A percentile compares a stretch with the other conserved stretches of the same genome.
Evolutionary conservation across 2,329 filamentous ascomycete species (phyloP).

Genomic region (Aspergillus thermomutatus): DNA sequence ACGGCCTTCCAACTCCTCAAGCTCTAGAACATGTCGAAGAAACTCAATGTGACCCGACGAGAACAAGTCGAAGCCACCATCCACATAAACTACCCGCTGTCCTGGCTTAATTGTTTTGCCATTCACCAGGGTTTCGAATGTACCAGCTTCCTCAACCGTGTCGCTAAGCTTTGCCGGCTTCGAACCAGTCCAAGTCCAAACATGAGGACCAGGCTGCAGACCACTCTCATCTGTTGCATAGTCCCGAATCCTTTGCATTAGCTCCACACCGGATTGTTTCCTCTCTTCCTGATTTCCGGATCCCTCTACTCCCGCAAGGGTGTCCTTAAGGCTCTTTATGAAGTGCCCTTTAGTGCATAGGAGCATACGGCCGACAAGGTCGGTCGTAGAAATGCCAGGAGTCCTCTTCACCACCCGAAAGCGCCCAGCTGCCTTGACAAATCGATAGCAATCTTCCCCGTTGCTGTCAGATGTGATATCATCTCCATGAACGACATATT

Average conservation of each 20-base stretch:
- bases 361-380: slow-evolving; percentile 96
- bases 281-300: slow-evolving; percentile 67
- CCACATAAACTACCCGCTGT: slow-evolving; percentile 88
- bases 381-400: slow-evolving; percentile 93
- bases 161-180: slow-evolving; percentile 34
- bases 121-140: slow-evolving; percentile 65
- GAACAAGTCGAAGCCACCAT: slow-evolving; percentile 95
- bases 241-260: slow-evolving; percentile 73
- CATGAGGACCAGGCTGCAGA: slow-evolving; percentile 71
- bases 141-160: slow-evolving; percentile 57
- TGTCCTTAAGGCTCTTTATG: slow-evolving; percentile 71
- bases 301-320: slow-evolving; percentile 69
- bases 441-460: slow-evolving; percentile 95
- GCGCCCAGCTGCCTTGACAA: slow-evolving; percentile 86
- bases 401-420: slow-evolving; percentile 98
- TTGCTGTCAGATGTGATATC: slow-evolving; percentile 93
- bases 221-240: slow-evolving; percentile 88
- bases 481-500: slow-evolving; percentile 93
- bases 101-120: slow-evolving; percentile 71
- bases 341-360: slow-evolving; percentile 94
- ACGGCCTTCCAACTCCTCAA: slow-evolving; percentile 67
- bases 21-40: slow-evolving; percentile 69
- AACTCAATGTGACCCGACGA: slow-evolving; percentile 97
- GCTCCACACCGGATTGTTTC: slow-evolving; percentile 59
- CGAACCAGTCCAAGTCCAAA: slow-evolving; percentile 72